A percentile compares a stretch with the other conserved stretches of the same genome.
Conservation (phyloP, 2,329 filamentous ascomycete species). For the Trichoderma sp. region DNA sequence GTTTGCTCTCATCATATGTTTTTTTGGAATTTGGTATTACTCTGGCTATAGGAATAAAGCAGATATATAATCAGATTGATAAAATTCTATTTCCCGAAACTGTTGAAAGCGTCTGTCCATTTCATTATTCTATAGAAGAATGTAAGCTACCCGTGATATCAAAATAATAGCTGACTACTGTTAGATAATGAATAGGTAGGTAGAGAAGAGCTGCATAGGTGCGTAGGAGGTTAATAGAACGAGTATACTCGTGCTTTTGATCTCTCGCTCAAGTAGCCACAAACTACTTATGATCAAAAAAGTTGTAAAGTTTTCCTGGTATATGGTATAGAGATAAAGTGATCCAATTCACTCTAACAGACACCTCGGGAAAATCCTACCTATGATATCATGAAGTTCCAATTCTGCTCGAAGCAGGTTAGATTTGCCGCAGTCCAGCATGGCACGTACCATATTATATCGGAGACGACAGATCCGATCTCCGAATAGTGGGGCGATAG, state of each 20-base stretch:
- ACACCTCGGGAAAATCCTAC: neutral
- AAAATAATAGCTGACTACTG: neutral
- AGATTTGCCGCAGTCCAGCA: slow-evolving; percentile 1
- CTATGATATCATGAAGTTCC: neutral
- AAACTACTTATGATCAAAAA: neutral
- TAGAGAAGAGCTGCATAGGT: neutral
- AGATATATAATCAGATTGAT: slow-evolving; percentile 24
- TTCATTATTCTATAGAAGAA: neutral
- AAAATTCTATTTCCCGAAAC: neutral
- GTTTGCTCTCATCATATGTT: slow-evolving; percentile 9
- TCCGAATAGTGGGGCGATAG: slow-evolving; percentile 14
- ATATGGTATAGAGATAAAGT: neutral
- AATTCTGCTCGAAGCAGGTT: neutral
- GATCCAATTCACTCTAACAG: neutral
- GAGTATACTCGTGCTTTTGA: neutral
- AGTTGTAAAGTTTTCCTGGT: too few species aligned
- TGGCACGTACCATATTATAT: slow-evolving; percentile 1
- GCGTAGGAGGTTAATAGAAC: neutral
- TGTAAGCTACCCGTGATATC: neutral
- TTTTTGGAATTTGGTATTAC: slow-evolving; percentile 10
- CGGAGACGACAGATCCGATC: slow-evolving; percentile 21
- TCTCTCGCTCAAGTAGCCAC: neutral
- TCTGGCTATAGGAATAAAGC: slow-evolving; percentile 1
- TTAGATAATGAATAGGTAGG: neutral
- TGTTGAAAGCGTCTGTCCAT: neutral